Evolutionary conservation across 2,329 filamentous ascomycete genomes (phyloP), one percentile per base, ranked within the genome.

Genomic region (Cladorrhinum sp.): DNA sequence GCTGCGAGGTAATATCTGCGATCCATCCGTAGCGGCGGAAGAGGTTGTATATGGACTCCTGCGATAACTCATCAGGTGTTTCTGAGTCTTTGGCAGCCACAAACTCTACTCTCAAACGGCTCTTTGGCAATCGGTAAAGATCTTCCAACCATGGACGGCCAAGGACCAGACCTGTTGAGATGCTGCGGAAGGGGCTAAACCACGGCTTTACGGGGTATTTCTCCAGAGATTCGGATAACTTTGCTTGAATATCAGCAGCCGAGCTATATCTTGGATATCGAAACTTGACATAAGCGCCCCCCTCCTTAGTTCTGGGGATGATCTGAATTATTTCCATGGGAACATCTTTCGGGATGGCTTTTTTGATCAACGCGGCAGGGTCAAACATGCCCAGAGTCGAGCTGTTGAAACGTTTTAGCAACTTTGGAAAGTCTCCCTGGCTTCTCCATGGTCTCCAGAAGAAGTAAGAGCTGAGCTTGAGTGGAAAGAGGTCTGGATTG

Each of bases 71-170:
- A 6, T 88, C 85, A 0, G 67, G 60, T 2, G 63, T 24, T 16
- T 64, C 62, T 18, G 87, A 87, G 58, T 88, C 81, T 1, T 79
- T 81, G n/a, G 90, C 92, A 0, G 91, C 85, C 7, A 93, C 81
- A 65, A 97, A 98, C 70, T 98, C 93, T 22, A 97, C 86, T 67
- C 86, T 89, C 38, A 99, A 70, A 25, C 90, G 82, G 45, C 80
- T 81, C 60, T 87, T 91, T 0, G 95, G 95, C 55, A 92, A 87
- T 6, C 92, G 85, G 67, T 92, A 90, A 25, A 99, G 78, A 71
- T 99, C 95, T 70, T 98, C 95, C 2, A 98, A 83, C 95, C 95
- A 99, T 0, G 95, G 95, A 22, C 87, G 85, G 9, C 95, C 95
- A 58, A 85, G 81, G 2, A 99, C 95, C 6, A 92, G 77, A 23